phyloP scores from a whole-genome alignment of 108 stramenopile genomes.

The Cyclotella sp. region DNA sequence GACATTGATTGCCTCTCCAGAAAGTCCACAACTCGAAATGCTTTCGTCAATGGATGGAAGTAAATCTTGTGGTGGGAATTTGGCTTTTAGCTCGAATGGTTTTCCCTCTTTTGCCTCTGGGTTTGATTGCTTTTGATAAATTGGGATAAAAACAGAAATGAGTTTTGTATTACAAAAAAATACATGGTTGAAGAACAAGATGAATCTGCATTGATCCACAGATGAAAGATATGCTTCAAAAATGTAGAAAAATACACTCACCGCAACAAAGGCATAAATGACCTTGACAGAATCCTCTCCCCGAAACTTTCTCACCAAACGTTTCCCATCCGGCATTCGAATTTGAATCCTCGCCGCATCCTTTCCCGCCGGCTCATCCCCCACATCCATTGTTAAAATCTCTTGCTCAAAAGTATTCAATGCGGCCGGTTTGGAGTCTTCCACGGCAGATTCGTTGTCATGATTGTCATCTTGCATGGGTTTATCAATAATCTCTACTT shows the following conservation, averaged over 20 bases:
- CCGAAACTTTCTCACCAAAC: conserved; percentile 75
- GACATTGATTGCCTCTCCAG: conserved; percentile 77
- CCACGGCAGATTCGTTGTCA: conserved; percentile 5
- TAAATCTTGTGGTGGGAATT: conserved; percentile 86
- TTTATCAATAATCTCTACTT: conserved; percentile 17
- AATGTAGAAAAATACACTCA: conserved; percentile 39
- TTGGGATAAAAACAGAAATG: neutral
- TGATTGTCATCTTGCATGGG: conserved; percentile 23
- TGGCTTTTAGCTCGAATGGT: conserved; percentile 76
- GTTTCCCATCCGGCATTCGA: conserved; percentile 86
- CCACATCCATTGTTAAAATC: conserved; percentile 57
- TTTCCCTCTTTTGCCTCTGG: conserved; percentile 71
- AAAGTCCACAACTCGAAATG: conserved; percentile 65
- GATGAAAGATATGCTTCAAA: neutral
- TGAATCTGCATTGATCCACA: neutral
- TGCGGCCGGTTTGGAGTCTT: conserved; percentile 42
- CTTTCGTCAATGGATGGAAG: conserved; percentile 61
- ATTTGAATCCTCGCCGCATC: conserved; percentile 72
- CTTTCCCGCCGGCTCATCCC: conserved; percentile 64
- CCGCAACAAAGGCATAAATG: conserved; percentile 80
- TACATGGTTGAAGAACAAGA: neutral
- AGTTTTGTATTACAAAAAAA: conserved; percentile 5
- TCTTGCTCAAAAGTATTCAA: conserved; percentile 47
- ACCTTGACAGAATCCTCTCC: conserved; percentile 56
- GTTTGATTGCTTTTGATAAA: conserved; percentile 30